These are phyloP conservation scores for Macrocystidia cucumis DNA, from an alignment of 1,284 basidiomycete genomes.

Conservation along the genomic window DNA sequence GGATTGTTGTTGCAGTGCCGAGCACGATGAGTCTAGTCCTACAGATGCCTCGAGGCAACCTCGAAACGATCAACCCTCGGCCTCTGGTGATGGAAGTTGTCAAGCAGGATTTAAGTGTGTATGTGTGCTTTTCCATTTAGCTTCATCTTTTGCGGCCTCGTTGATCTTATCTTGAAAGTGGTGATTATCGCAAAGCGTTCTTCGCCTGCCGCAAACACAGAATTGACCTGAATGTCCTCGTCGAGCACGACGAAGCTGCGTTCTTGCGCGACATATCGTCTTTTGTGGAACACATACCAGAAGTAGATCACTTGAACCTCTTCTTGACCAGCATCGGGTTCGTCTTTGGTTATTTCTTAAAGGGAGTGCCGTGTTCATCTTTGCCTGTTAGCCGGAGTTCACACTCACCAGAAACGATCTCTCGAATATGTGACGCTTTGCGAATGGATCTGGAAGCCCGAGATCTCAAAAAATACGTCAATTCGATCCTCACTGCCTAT, in stretches of 20 bases:
- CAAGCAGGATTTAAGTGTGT: slow-evolving; percentile 67
- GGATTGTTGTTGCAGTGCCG: slow-evolving; percentile 81
- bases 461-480: slow-evolving; percentile 78
- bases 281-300: slow-evolving; percentile 82
- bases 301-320: slow-evolving; percentile 91
- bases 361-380: not conserved
- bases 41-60: slow-evolving; percentile 97
- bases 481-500: slow-evolving; percentile 88
- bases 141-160: slow-evolving; percentile 2
- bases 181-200: slow-evolving; percentile 81
- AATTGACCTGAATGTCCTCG: slow-evolving; percentile 84
- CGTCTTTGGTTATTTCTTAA: slow-evolving; percentile 17
- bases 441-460: slow-evolving; percentile 65
- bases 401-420: slow-evolving; percentile 50
- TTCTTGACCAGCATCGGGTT: slow-evolving; percentile 85
- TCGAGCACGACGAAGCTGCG: slow-evolving; percentile 67
- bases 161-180: slow-evolving; percentile 27
- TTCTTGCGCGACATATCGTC: slow-evolving; percentile 59
- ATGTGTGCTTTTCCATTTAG: slow-evolving; percentile 19
- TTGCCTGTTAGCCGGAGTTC: slow-evolving; percentile 43
- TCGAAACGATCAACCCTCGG: slow-evolving; percentile 93
- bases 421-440: slow-evolving; percentile 75
- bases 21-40: slow-evolving; percentile 86
- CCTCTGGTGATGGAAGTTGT: slow-evolving; percentile 87
- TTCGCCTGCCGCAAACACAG: slow-evolving; percentile 89